Evolutionary conservation across 148 eudicot species (phyloP), one percentile per base, ranked within the genome.

Genomic region (Camellia sinensis): DNA sequence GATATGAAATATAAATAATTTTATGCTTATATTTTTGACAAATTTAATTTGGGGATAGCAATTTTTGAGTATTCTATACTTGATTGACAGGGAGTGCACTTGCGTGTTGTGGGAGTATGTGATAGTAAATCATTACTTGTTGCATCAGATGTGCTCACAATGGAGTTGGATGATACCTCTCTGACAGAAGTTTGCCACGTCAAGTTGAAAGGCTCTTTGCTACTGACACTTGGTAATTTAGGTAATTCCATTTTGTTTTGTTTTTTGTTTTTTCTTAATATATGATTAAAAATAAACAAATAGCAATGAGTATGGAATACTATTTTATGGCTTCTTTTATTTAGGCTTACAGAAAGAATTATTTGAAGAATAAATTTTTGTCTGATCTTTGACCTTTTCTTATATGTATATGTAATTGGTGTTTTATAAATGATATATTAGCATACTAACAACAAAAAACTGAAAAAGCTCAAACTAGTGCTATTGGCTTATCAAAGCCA

Each of bases 21-120:
- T 29, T 29, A 29, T 29, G 37, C 37, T 29, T 29, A 29, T 29
- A 29, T 1, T 29, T 29, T 29, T 29, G 37, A 29, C 37, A 29
- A 29, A 29, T 29, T 29, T 29, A 29, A 29, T 29, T 29, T 29
- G 37, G 37, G 37, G 37, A 1, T 29, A 29, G 37, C 37, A 29
- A 29, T 29, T 29, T 29, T 29, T 29, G 37, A 29, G 37, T 29
- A 29, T 29, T 1, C 37, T 29, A 1, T 29, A 29, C 37, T 29
- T 29, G 37, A 29, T 29, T 29, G 37, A 29, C 84, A 96, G 97
- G 95, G 95, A 19, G 89, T 96, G 72, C 78, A 87, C 78, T 82
- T 96, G 86, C 81, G 93, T 75, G 92, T 96, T 44, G 87, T 94
- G 69, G 99, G 98, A 59, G 87, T 94, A 65, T 92, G 94, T 56